Conservation (phyloP, 257 asterid species). For the Przewalskia tangutica region DNA sequence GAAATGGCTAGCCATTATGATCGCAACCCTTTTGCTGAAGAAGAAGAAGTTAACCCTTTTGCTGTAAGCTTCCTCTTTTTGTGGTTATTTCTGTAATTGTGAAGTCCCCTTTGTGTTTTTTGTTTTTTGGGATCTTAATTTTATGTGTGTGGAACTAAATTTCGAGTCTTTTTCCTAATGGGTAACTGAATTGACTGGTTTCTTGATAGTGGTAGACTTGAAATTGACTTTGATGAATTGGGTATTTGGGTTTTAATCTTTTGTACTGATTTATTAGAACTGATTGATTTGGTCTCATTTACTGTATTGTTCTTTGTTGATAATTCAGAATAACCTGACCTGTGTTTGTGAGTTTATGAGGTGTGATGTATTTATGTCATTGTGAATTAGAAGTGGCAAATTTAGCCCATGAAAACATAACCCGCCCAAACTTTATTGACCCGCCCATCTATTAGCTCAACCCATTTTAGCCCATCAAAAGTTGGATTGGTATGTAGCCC, state of each 20-base stretch:
- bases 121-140: background rate
- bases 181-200: background rate
- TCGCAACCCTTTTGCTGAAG: conserved; percentile 14
- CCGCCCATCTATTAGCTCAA: too few relatives aligned
- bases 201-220: background rate
- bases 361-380: background rate
- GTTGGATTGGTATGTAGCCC: too few relatives aligned
- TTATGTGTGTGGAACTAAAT: background rate
- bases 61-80: conserved; percentile 5
- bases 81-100: background rate
- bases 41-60: conserved; percentile 18
- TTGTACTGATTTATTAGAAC: background rate
- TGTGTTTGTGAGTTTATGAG: too few relatives aligned
- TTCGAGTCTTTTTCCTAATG: background rate
- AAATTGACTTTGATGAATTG: background rate
- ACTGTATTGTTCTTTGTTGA: background rate
- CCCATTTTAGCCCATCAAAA: too few relatives aligned
- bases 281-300: background rate
- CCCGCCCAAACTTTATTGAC: too few relatives aligned
- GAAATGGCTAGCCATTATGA: conserved; percentile 4
- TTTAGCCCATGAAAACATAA: too few relatives aligned
- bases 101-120: background rate
- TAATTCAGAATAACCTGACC: background rate
- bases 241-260: too few relatives aligned
- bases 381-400: too few relatives aligned